Base-by-base conservation (phyloP, 345 rosid species). In the Sonneratia caseolaris region DNA sequence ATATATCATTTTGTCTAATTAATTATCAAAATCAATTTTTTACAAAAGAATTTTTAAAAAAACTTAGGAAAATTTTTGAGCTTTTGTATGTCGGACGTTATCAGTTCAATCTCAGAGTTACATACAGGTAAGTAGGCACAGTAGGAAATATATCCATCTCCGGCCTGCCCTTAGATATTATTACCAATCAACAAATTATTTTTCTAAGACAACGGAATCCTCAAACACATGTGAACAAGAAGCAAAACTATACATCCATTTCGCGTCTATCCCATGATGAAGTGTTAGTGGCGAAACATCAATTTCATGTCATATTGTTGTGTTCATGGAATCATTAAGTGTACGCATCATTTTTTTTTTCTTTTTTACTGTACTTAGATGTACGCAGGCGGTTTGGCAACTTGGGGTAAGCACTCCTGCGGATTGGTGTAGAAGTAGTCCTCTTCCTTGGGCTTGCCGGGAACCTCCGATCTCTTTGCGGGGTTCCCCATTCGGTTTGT, bases 401-500 rank as follows among this genome's bases (percentile, higher is more conserved):
- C 66, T 62, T 74, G 61, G n/a, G 78, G 79, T 73, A 79, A 68
- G 65, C 88, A 85, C 71, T 83, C 85, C 40, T 83, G 82, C 24
- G 88, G 88, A 68, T 83, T 85, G 14, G 86, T 72, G 66, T 78
- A 81, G 80, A 83, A 85, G 61, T 76, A 79, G 55, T 83, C 88
- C 75, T 86, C 87, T 56, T 73, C 76, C 69, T 80, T 77, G 16
- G 89, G 87, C 75, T 76, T 78, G 81, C 66, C 66, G 18, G 38
- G 66, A 37, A 76, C 74, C 72, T 73, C 81, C 72, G 4, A 62
- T 32, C 66, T 62, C 38, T 14, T 27, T 9, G 66, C 66, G 6
- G 97, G 96, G 73, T 81, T 86, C 21, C 93, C 96, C 91, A 88
- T 89, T 59, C 89, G 80, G 78, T 83, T 79, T 11, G 85, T 81